Percentiles rank a stretch among this genome's conserved stretches.
These are phyloP conservation scores for Elongisporangium anandrum DNA, from an alignment of 352 stramenopile species.

Conservation along the genomic window DNA sequence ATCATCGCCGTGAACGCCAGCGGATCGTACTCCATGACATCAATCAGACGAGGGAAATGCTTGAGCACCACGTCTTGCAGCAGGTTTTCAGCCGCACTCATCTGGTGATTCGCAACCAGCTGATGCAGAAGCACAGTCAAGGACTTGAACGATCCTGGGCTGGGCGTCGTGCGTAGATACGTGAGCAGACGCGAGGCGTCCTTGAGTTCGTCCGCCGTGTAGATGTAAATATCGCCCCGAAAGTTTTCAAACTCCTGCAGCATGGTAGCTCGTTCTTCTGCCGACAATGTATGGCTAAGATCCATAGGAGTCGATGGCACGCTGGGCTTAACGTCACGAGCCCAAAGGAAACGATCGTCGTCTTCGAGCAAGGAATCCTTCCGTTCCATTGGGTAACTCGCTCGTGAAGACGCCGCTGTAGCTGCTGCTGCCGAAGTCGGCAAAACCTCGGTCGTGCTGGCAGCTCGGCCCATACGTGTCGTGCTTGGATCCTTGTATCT, in stretches of 20 bases:
- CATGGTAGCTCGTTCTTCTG: slow-evolving; percentile 49
- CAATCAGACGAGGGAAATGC: slow-evolving; percentile 61
- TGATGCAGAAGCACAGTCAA: slow-evolving; percentile 20
- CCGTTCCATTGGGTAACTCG: background rate
- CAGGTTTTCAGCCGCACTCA: slow-evolving; percentile 53
- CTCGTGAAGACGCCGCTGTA: background rate
- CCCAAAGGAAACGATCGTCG: slow-evolving; percentile 7
- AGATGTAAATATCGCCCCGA: slow-evolving; percentile 62
- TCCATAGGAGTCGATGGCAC: slow-evolving; percentile 12
- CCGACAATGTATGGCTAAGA: slow-evolving; percentile 40
- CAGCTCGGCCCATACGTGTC: background rate
- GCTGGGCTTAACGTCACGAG: slow-evolving; percentile 2
- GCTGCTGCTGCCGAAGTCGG: background rate
- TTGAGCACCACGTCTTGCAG: slow-evolving; percentile 57
- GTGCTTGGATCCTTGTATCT: background rate
- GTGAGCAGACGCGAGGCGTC: slow-evolving; percentile 51
- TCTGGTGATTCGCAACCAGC: slow-evolving; percentile 27
- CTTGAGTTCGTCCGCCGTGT: slow-evolving; percentile 70
- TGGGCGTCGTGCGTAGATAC: slow-evolving; percentile 31
- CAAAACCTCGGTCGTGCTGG: background rate
- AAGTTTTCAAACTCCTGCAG: slow-evolving; percentile 66
- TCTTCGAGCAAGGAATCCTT: background rate
- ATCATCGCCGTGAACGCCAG: slow-evolving; percentile 70
- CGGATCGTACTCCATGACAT: slow-evolving; percentile 80
- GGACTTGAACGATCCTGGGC: slow-evolving; percentile 2